Evolutionary conservation across 306 rosid genomes (phyloP), one percentile per base, ranked within the genome.

Genomic region (Delonix regia): DNA sequence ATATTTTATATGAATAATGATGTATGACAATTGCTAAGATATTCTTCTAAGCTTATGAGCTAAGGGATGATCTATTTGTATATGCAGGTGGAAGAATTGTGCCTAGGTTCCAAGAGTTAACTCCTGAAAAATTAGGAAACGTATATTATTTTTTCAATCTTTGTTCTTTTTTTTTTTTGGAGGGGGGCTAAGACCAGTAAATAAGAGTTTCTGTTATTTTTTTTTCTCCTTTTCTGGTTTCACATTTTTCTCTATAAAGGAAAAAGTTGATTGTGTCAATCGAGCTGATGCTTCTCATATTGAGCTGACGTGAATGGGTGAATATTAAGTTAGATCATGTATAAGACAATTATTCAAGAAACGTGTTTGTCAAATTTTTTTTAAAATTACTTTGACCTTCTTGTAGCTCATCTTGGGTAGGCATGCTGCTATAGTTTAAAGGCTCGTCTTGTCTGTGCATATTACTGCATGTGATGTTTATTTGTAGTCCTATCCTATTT

Each of bases 81-180:
- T 74, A 77, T 81, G 38, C 74, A 95, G 99, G 99, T 74, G 99
- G 99, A 83, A 92, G 99, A 83, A 95, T 95, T 39, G 98, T 95
- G 73, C 99, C 97, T 5, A 88, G 99, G 85, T 95, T 95, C 86
- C 99, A 95, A 80, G 99, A 95, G 78, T 77, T 95, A 87, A 89
- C 95, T 62, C 73, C 97, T 22, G 98, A 95, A 41, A 95, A 95
- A 76, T 81, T 95, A 74, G 99, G 99, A 78, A 92, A 87, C 95
- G 99, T 92, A 87, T n/a, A n/a, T n/a, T n/a, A n/a, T 73, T 18
- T 2, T 57, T 47, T 45, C 25, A 56, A 65, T 21, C 80, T 69
- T 63, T 51, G 22, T 72, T 39, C 12, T 2, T 34, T 44, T 34
- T 34, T 34, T 34, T 34, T 34, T 2, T 2, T 2, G 38, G 38